Evolutionary conservation across 1,284 basidiomycete species (phyloP).

Genomic region (Malassezia arunalokei): DNA sequence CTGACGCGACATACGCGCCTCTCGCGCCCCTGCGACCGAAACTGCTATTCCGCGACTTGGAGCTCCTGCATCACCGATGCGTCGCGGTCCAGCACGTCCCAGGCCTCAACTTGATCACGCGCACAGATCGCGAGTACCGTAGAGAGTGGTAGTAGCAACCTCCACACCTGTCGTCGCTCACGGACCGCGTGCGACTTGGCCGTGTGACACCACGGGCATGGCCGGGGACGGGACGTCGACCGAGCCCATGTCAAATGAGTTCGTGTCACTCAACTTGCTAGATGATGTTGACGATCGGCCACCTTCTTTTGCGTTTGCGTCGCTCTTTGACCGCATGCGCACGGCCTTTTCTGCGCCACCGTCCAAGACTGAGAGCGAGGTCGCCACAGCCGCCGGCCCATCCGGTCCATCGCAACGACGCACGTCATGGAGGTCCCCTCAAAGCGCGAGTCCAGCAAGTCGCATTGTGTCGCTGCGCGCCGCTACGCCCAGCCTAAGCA

Average conservation of each 20-base stretch:
- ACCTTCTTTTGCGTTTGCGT: constrained; percentile 27
- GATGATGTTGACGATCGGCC: constrained; percentile 26
- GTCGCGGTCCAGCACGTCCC: constrained; percentile 15
- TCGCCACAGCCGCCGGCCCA: background rate
- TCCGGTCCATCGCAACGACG: background rate
- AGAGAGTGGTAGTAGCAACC: background rate
- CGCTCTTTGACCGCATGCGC: constrained; percentile 35
- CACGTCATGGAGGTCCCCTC: background rate
- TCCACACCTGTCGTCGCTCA: background rate
- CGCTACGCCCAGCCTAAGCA: constrained; percentile 20
- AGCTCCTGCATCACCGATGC: constrained; percentile 32
- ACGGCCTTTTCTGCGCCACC: constrained; percentile 19
- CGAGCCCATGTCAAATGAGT: background rate
- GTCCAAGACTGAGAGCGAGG: background rate
- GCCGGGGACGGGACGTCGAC: background rate
- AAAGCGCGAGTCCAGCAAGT: background rate
- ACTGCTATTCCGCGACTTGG: constrained; percentile 24
- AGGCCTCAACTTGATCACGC: constrained; percentile 12
- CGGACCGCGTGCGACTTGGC: background rate
- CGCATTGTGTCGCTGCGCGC: constrained; percentile 14
- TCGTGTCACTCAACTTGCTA: constrained; percentile 33
- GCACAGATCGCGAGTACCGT: constrained; percentile 13
- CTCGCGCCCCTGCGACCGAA: constrained; percentile 5
- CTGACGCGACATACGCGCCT: background rate
- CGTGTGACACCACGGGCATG: background rate